phyloP scores from a whole-genome alignment of 1,284 basidiomycete species.

The Leccinum subspadiceum region DNA sequence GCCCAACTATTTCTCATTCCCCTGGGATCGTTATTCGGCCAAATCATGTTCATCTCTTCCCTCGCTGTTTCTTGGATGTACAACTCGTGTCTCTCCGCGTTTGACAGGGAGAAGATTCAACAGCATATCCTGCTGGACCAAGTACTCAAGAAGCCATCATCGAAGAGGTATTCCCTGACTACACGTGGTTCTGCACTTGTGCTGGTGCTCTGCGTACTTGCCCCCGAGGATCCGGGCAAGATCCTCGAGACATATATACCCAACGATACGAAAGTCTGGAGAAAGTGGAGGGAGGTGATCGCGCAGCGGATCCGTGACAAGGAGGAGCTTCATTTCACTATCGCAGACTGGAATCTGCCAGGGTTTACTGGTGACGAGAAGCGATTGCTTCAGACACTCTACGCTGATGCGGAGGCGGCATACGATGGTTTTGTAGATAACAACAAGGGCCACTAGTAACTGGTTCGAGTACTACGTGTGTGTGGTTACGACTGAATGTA shows the following conservation, averaged over 20 bases:
- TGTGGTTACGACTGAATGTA: neutral
- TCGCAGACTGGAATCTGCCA: slow-evolving; percentile 14
- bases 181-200: slow-evolving; percentile 28
- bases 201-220: slow-evolving; percentile 23
- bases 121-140: slow-evolving; percentile 19
- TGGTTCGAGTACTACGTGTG: neutral
- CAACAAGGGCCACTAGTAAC: no score
- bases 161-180: slow-evolving; percentile 19
- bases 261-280: slow-evolving; percentile 29
- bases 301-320: slow-evolving; percentile 3
- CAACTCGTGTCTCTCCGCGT: slow-evolving; percentile 26
- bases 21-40: slow-evolving; percentile 27
- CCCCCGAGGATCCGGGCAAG: slow-evolving; percentile 19
- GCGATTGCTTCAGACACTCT: neutral
- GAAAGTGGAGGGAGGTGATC: slow-evolving; percentile 18
- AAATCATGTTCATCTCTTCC: slow-evolving; percentile 28
- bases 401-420: no score
- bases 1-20: slow-evolving; percentile 23
- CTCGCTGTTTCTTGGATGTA: slow-evolving; percentile 29
- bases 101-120: slow-evolving; percentile 29
- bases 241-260: slow-evolving; percentile 25
- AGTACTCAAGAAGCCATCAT: slow-evolving; percentile 13
- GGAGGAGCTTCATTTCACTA: slow-evolving; percentile 14
- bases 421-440: no score
- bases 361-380: slow-evolving; percentile 9